A percentile compares a stretch with the other conserved stretches of the same genome.
These are phyloP conservation scores for Rehmannia glutinosa DNA, from an alignment of 257 asterid genomes.

Conservation along the genomic window DNA sequence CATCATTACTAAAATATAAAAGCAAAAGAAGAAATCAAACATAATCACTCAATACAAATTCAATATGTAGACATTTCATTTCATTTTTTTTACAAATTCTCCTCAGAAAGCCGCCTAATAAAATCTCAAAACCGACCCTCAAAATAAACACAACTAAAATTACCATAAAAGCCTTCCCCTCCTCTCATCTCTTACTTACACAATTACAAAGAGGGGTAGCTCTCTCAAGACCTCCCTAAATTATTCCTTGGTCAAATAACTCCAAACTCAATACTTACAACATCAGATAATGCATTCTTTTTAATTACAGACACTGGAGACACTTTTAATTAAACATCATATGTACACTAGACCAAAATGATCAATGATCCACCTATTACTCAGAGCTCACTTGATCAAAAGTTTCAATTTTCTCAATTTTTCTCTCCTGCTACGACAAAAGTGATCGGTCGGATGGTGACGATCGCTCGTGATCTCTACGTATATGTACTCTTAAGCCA, in stretches of 20 bases:
- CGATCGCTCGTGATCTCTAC: neutral
- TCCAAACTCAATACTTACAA: slow-evolving; percentile 41
- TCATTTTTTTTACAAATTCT: slow-evolving; percentile 28
- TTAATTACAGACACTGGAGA: slow-evolving; percentile 43
- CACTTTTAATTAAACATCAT: slow-evolving; percentile 11
- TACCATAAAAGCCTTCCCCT: slow-evolving; percentile 12
- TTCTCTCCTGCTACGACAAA: slow-evolving; percentile 20
- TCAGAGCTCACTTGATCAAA: slow-evolving; percentile 40
- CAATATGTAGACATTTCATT: slow-evolving; percentile 17
- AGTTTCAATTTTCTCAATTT: slow-evolving; percentile 26
- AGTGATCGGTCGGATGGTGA: slow-evolving; percentile 3
- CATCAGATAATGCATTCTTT: neutral
- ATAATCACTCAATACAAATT: slow-evolving; percentile 20
- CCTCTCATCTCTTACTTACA: slow-evolving; percentile 58
- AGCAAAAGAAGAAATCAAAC: neutral
- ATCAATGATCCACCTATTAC: slow-evolving; percentile 27
- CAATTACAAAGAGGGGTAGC: slow-evolving; percentile 41
- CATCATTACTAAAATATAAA: neutral
- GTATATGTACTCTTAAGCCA: slow-evolving; percentile 51
- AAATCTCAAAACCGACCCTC: slow-evolving; percentile 33
- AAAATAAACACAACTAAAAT: slow-evolving; percentile 21
- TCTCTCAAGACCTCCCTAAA: slow-evolving; percentile 23
- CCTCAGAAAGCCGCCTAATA: too few relatives aligned
- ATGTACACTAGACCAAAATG: slow-evolving; percentile 53
- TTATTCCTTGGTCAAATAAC: slow-evolving; percentile 25